Evolutionary conservation across 768 basidiomycete genomes (phyloP).

Genomic region (Pleurotus tuoliensis): DNA sequence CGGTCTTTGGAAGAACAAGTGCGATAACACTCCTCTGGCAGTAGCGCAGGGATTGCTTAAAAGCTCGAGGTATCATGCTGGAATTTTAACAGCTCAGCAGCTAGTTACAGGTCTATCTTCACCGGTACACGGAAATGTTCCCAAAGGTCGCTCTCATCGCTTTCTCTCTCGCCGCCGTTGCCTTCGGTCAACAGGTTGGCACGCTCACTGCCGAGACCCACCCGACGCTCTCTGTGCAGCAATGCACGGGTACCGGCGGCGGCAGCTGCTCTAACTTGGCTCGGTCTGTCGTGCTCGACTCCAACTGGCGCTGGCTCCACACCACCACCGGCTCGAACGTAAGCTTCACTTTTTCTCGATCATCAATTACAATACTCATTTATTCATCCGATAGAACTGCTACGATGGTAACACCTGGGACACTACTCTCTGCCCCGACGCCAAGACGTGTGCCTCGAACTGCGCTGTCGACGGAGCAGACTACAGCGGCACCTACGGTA

Average conservation of each 20-base stretch:
- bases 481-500: constrained; percentile 47
- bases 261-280: constrained; percentile 37
- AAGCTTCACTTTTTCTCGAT: neutral
- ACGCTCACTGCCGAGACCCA: constrained; percentile 47
- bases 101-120: neutral
- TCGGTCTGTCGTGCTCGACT: constrained; percentile 42
- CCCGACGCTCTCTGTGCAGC: constrained; percentile 40
- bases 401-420: constrained; percentile 55
- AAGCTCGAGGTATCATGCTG: neutral
- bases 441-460: constrained; percentile 39
- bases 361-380: neutral
- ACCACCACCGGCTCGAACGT: constrained; percentile 26
- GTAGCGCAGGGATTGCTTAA: neutral
- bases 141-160: constrained; percentile 34
- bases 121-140: constrained; percentile 26
- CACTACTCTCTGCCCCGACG: constrained; percentile 44
- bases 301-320: constrained; percentile 59
- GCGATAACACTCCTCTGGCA: too few relatives aligned
- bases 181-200: constrained; percentile 51
- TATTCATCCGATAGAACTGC: constrained; percentile 25
- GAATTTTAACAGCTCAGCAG: neutral
- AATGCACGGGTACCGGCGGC: constrained; percentile 33
- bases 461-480: constrained; percentile 43
- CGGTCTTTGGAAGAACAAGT: too few relatives aligned
- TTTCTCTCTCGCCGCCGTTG: constrained; percentile 38